Conservation (phyloP, 2,329 filamentous ascomycete genomes). For the Cryoendolithus antarcticus region DNA sequence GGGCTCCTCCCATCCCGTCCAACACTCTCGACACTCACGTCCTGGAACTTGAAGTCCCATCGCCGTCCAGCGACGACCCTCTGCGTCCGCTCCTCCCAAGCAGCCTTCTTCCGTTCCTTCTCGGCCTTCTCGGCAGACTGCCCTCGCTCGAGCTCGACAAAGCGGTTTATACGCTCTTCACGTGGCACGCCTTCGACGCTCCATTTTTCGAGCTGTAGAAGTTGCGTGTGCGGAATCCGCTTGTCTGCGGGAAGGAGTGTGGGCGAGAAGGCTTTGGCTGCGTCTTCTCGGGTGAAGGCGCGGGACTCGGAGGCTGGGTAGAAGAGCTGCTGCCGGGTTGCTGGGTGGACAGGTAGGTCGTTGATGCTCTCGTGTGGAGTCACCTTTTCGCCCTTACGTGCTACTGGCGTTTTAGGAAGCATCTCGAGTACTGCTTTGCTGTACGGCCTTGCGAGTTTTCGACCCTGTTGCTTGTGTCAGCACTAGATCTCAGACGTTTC, state of each 20-base stretch:
- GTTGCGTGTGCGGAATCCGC: slow-evolving; percentile 51
- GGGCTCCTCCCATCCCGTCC: slow-evolving; percentile 42
- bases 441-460: slow-evolving; percentile 65
- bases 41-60: slow-evolving; percentile 49
- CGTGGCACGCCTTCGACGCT: slow-evolving; percentile 25
- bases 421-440: slow-evolving; percentile 63
- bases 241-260: slow-evolving; percentile 49
- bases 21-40: slow-evolving; percentile 43
- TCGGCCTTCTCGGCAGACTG: slow-evolving; percentile 28
- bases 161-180: slow-evolving; percentile 27
- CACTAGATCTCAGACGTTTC: background rate
- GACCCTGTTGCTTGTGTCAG: slow-evolving; percentile 44
- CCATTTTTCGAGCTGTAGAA: slow-evolving; percentile 39
- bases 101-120: slow-evolving; percentile 29
- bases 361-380: slow-evolving; percentile 49
- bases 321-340: slow-evolving; percentile 45
- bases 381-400: slow-evolving; percentile 25
- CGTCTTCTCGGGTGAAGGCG: slow-evolving; percentile 52
- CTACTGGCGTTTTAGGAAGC: slow-evolving; percentile 56
- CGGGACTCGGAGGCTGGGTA: slow-evolving; percentile 52
- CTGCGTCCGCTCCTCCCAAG: slow-evolving; percentile 31
- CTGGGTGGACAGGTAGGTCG: slow-evolving; percentile 47
- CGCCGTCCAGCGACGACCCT: slow-evolving; percentile 35
- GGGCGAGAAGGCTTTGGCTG: slow-evolving; percentile 48
- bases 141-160: slow-evolving; percentile 9